These are phyloP conservation scores for Tylopilus plumbeoviolaceoides DNA, from an alignment of 768 basidiomycete species.

Conservation along the genomic window DNA sequence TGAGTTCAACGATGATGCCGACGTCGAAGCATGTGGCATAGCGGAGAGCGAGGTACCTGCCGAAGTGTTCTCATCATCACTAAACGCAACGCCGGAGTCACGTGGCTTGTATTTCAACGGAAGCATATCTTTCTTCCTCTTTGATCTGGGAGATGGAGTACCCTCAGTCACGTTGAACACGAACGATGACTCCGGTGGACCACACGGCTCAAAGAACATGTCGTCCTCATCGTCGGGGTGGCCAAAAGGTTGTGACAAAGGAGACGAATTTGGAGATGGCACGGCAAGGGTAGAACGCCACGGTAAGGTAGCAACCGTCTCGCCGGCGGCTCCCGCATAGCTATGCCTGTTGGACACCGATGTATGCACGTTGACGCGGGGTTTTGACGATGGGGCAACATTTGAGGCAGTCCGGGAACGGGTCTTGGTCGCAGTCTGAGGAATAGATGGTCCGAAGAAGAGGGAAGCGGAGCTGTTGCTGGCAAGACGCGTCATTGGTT, in stretches of 20 bases:
- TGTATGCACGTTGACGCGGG: slow-evolving; percentile 20
- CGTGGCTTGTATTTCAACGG: slow-evolving; percentile 69
- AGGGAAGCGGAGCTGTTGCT: slow-evolving; percentile 54
- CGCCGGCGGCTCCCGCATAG: slow-evolving; percentile 50
- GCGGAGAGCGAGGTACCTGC: slow-evolving; percentile 26
- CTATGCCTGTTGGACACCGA: slow-evolving; percentile 54
- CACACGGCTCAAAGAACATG: slow-evolving; percentile 48
- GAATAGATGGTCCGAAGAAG: slow-evolving; percentile 56
- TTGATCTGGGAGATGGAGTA: slow-evolving; percentile 53
- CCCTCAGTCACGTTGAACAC: slow-evolving; percentile 49
- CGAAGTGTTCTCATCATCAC: slow-evolving; percentile 49
- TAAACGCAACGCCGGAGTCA: slow-evolving; percentile 61
- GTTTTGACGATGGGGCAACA: slow-evolving; percentile 5
- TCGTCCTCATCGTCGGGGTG: slow-evolving; percentile 48
- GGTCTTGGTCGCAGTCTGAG: slow-evolving; percentile 22
- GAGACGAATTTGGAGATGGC: slow-evolving; percentile 53
- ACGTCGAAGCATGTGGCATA: slow-evolving; percentile 58
- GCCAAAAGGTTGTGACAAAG: slow-evolving; percentile 29
- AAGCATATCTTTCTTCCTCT: slow-evolving; percentile 30
- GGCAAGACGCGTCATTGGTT: slow-evolving; percentile 47
- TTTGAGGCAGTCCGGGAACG: slow-evolving; percentile 25
- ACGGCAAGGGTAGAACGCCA: slow-evolving; percentile 37
- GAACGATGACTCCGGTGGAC: slow-evolving; percentile 49
- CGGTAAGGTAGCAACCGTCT: slow-evolving; percentile 26
- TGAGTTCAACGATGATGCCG: slow-evolving; percentile 57